Percentiles rank a stretch among this genome's conserved stretches.
Conservation (phyloP, 1,139 yeast genomes). For the Yamadazyma spencermartinsiae region DNA sequence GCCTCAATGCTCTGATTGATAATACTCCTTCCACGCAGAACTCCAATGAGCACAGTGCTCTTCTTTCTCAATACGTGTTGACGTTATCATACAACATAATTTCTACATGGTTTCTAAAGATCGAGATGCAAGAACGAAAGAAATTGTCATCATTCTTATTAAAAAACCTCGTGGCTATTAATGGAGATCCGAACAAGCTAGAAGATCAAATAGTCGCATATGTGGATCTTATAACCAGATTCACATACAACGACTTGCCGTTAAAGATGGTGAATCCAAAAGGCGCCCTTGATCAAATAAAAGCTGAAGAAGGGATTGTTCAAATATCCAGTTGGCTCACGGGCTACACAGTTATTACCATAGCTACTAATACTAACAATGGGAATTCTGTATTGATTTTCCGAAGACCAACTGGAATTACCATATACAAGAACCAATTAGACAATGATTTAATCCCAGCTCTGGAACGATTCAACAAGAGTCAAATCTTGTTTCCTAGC, state of each 20-base stretch:
- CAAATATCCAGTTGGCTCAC: conserved; percentile 56
- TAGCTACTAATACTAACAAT: conserved; percentile 51
- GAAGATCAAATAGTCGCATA: conserved; percentile 61
- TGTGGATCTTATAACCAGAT: conserved; percentile 67
- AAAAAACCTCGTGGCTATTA: conserved; percentile 52
- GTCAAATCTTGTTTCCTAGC: conserved; percentile 22
- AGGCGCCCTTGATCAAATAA: conserved; percentile 15
- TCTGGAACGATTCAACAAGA: conserved; percentile 6
- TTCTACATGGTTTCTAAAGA: conserved; percentile 70
- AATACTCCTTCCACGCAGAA: conserved; percentile 51
- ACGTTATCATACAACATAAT: conserved; percentile 69
- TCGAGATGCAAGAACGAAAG: conserved; percentile 59
- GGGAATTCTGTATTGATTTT: conserved; percentile 58
- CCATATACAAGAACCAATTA: conserved; percentile 46
- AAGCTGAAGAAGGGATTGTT: conserved; percentile 19
- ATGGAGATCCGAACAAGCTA: conserved; percentile 24
- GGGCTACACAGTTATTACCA: conserved; percentile 58
- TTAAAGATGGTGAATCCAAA: conserved; percentile 41
- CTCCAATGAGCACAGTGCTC: conserved; percentile 42
- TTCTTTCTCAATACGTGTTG: conserved; percentile 59
- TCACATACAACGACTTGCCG: conserved; percentile 66
- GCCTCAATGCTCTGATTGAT: conserved; percentile 44
- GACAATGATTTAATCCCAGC: conserved; percentile 27
- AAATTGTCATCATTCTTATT: conserved; percentile 63
- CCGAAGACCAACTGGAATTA: conserved; percentile 69